Evolutionary conservation across 2,329 filamentous ascomycete genomes (phyloP).

Genomic region (Hypoxylon sp.): DNA sequence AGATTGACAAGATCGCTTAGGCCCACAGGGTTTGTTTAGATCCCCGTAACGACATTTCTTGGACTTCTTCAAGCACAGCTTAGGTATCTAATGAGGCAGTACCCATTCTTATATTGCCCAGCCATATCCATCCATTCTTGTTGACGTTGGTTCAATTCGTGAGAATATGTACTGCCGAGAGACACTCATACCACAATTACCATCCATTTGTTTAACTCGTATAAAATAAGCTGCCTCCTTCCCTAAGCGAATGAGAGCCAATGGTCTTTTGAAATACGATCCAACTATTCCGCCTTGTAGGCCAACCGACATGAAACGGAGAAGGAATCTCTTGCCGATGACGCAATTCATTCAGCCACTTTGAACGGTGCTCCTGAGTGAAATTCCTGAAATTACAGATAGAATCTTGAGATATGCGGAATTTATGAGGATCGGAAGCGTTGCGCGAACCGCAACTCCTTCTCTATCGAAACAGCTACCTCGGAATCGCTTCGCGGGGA

Average conservation of each 20-base stretch:
- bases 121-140: background rate
- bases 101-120: background rate
- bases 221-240: background rate
- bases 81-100: background rate
- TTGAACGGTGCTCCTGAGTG: background rate
- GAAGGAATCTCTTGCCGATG: background rate
- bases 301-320: background rate
- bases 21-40: background rate
- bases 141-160: background rate
- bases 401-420: background rate
- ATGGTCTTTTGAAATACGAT: background rate
- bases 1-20: background rate
- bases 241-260: background rate
- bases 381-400: background rate
- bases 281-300: background rate
- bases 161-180: background rate
- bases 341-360: constrained; percentile 1
- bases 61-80: background rate
- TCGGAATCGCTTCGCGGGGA: constrained; percentile 1
- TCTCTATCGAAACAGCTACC: background rate
- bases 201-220: background rate
- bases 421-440: background rate
- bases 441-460: background rate
- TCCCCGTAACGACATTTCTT: background rate
- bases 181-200: background rate